Conservation (phyloP, 768 basidiomycete genomes). For the Punctularia strigosozonata region DNA sequence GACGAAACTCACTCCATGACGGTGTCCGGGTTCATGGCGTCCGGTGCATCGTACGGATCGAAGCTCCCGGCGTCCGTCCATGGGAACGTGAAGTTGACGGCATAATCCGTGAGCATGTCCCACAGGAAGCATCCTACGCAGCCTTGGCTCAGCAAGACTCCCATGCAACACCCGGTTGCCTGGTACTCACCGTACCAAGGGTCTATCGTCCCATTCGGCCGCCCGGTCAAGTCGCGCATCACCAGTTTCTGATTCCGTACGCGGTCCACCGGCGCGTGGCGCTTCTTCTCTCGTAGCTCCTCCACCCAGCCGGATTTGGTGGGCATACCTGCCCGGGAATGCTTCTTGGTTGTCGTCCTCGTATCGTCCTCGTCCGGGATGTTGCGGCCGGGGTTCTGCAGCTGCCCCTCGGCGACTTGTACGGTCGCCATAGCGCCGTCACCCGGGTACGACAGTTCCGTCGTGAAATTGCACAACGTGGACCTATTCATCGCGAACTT, state of each 20-base stretch:
- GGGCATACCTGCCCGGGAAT: no score
- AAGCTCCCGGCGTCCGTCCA: constrained; percentile 21
- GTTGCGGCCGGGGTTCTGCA: no score
- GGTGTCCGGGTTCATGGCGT: constrained; percentile 34
- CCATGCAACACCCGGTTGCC: constrained; percentile 6
- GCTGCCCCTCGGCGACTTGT: no score
- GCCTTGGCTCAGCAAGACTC: constrained; percentile 3
- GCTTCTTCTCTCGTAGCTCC: no score
- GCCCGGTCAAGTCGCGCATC: constrained; percentile 37
- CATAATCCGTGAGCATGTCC: constrained; percentile 60
- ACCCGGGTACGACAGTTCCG: no score
- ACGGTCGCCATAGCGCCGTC: no score
- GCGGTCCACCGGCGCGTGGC: no score
- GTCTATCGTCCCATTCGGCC: constrained; percentile 45
- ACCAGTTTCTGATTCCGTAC: constrained; percentile 19
- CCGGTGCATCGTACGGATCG: constrained; percentile 14
- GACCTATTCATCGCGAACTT: no score
- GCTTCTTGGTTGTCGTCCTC: no score
- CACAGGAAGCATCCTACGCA: constrained; percentile 58
- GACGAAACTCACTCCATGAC: constrained; percentile 35
- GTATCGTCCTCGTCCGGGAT: no score
- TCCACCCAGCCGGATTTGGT: no score
- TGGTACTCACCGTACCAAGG: constrained; percentile 29
- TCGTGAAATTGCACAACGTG: no score
- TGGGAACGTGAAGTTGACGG: constrained; percentile 59